phyloP scores from a whole-genome alignment of 2,329 filamentous ascomycete species.

The Rachicladosporium sp. region DNA sequence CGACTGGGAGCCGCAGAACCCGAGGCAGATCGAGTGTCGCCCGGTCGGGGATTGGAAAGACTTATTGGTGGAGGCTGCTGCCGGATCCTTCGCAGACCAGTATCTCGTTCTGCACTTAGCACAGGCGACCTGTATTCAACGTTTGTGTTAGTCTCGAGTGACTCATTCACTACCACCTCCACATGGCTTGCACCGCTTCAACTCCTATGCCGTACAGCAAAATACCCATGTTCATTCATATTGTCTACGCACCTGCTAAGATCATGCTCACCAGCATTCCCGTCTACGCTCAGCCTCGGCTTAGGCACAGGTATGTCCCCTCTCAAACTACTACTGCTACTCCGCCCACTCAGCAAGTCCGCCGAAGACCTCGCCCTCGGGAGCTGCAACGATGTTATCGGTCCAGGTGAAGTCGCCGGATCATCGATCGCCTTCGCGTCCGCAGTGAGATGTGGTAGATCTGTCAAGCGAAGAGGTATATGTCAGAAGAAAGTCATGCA shows the following conservation, averaged over 20 bases:
- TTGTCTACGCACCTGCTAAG: constrained; percentile 4
- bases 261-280: constrained; percentile 3
- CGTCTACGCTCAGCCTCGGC: constrained; percentile 4
- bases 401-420: too few species aligned
- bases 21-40: constrained; percentile 51
- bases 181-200: neutral
- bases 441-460: too few species aligned
- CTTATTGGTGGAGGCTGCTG: constrained; percentile 57
- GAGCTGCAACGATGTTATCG: too few species aligned
- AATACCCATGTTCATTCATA: too few species aligned
- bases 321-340: too few species aligned
- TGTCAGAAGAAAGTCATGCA: too few species aligned
- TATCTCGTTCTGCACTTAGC: constrained; percentile 44
- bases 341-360: too few species aligned
- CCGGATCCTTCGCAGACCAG: constrained; percentile 80
- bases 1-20: constrained; percentile 48
- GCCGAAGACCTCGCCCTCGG: too few species aligned
- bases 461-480: too few species aligned
- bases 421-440: too few species aligned
- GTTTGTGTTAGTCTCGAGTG: neutral
- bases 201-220: too few species aligned
- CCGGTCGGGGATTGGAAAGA: constrained; percentile 50
- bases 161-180: constrained; percentile 6
- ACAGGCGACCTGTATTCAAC: constrained; percentile 55
- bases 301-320: neutral